phyloP scores from a whole-genome alignment of 768 basidiomycete genomes.

The Lentinula guzmanii region DNA sequence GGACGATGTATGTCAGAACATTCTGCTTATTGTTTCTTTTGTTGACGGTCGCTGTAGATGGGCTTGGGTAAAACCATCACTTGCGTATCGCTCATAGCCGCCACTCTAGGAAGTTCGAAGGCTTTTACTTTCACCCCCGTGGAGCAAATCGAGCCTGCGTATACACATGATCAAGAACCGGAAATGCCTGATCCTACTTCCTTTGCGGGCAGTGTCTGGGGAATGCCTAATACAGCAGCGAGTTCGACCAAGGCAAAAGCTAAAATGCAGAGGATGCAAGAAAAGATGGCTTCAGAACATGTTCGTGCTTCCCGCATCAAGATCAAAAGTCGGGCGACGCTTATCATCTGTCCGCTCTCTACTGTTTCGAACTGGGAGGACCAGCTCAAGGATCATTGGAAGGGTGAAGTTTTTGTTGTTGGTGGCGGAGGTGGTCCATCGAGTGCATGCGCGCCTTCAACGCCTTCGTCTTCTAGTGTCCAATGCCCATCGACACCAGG shows the following conservation, averaged over 20 bases:
- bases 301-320: constrained; percentile 72
- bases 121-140: constrained; percentile 58
- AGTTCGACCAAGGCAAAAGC: constrained; percentile 51
- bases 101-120: constrained; percentile 68
- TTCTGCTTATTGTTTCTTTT: constrained; percentile 10
- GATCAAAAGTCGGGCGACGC: constrained; percentile 77
- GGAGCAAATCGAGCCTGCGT: constrained; percentile 33
- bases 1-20: constrained; percentile 74
- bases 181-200: constrained; percentile 38
- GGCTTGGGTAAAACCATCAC: constrained; percentile 97
- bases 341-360: constrained; percentile 95
- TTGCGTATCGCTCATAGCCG: constrained; percentile 88
- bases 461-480: constrained; percentile 25
- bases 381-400: constrained; percentile 97
- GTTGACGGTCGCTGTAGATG: constrained; percentile 54
- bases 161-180: constrained; percentile 20
- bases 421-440: constrained; percentile 59
- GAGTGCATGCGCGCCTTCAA: constrained; percentile 16
- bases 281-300: constrained; percentile 68
- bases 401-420: constrained; percentile 75
- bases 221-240: constrained; percentile 57
- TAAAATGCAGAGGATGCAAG: constrained; percentile 59
- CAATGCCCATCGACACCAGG: constrained; percentile 30
- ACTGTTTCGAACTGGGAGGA: constrained; percentile 99
- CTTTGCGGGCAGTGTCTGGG: constrained; percentile 79